phyloP scores from a whole-genome alignment of 1,284 basidiomycete genomes.

The Kalmanozyma brasiliensis region DNA sequence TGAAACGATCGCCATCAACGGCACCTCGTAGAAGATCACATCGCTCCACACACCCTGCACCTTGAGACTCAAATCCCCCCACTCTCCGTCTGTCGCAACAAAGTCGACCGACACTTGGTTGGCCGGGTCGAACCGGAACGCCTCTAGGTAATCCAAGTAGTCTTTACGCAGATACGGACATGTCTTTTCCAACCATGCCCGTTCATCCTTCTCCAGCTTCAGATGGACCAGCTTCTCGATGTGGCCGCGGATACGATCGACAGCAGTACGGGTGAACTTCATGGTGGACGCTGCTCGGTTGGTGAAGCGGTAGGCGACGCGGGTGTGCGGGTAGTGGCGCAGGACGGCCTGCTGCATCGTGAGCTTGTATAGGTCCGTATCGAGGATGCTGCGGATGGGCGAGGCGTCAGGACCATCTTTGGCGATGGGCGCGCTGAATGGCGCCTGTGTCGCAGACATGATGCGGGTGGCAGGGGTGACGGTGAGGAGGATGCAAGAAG shows the following conservation, averaged over 20 bases:
- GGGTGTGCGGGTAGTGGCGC: constrained; percentile 78
- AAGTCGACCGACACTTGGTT: constrained; percentile 80
- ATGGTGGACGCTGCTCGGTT: constrained; percentile 78
- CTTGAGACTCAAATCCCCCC: constrained; percentile 80
- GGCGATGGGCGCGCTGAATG: not conserved
- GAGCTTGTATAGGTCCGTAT: constrained; percentile 97
- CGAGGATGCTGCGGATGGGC: constrained; percentile 76
- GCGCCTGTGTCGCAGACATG: constrained; percentile 1
- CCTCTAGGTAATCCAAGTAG: constrained; percentile 81
- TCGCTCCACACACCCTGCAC: constrained; percentile 85
- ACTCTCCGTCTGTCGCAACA: constrained; percentile 69
- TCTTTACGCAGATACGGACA: constrained; percentile 81
- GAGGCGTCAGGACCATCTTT: constrained; percentile 18
- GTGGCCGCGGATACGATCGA: constrained; percentile 74
- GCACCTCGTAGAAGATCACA: constrained; percentile 95
- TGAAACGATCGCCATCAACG: constrained; percentile 87
- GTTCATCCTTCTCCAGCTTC: constrained; percentile 75
- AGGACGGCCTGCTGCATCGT: constrained; percentile 97
- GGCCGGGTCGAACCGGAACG: constrained; percentile 80
- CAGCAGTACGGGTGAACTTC: constrained; percentile 78
- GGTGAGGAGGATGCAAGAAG: too few relatives aligned
- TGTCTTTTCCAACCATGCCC: constrained; percentile 75
- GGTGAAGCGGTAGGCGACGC: constrained; percentile 79
- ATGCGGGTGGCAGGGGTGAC: too few relatives aligned
- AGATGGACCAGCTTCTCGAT: constrained; percentile 77